A percentile compares a stretch with the other conserved stretches of the same genome.
phyloP scores from a whole-genome alignment of 2,329 filamentous ascomycete genomes.

The Sarocladium brachiariae region DNA sequence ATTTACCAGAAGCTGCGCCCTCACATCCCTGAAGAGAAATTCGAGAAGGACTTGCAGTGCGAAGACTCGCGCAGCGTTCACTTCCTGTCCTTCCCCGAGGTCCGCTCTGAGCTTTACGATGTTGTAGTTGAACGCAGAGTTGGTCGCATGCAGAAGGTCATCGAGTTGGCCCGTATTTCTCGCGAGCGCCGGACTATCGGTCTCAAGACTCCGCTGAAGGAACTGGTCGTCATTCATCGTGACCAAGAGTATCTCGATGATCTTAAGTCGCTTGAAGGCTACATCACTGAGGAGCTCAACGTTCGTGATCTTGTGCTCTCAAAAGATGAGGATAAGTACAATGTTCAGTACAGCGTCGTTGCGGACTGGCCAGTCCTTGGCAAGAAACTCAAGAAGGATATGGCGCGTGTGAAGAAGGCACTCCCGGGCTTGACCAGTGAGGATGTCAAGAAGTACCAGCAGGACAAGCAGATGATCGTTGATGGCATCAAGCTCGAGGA shows the following conservation, averaged over 20 bases:
- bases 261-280: slow-evolving; percentile 75
- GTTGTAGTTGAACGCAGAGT: slow-evolving; percentile 79
- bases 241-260: slow-evolving; percentile 80
- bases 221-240: slow-evolving; percentile 79
- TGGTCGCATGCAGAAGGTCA: slow-evolving; percentile 88
- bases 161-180: slow-evolving; percentile 80
- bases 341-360: slow-evolving; percentile 81
- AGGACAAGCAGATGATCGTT: slow-evolving; percentile 67
- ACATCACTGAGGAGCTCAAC: slow-evolving; percentile 89
- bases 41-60: slow-evolving; percentile 34
- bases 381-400: slow-evolving; percentile 96
- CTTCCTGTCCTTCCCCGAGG: slow-evolving; percentile 84
- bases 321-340: slow-evolving; percentile 82
- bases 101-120: slow-evolving; percentile 83
- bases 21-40: slow-evolving; percentile 63
- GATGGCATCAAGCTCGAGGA: slow-evolving; percentile 78
- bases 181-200: slow-evolving; percentile 79
- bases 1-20: slow-evolving; percentile 82
- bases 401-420: slow-evolving; percentile 83
- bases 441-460: slow-evolving; percentile 72
- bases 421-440: slow-evolving; percentile 71
- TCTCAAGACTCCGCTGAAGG: slow-evolving; percentile 86
- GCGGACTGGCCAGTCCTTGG: slow-evolving; percentile 93
- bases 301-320: slow-evolving; percentile 78
- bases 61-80: slow-evolving; percentile 82